Base-by-base conservation (phyloP, 2,329 filamentous ascomycete genomes). In the Dryadomyces sulphureus region DNA sequence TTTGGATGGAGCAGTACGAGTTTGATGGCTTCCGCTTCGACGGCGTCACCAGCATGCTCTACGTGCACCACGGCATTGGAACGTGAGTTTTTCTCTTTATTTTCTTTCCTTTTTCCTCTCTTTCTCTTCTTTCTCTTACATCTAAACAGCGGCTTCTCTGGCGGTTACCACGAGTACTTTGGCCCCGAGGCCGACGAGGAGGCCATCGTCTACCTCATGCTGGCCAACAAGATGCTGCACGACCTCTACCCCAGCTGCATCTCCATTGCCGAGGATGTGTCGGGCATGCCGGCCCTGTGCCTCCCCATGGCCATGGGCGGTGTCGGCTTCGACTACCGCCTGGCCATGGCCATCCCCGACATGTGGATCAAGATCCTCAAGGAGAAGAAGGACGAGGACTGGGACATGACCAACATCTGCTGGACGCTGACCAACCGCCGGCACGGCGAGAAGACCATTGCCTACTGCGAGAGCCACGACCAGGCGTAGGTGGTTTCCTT, bases 321-420 rank as follows among this genome's bases (percentile, higher is more conserved):
- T 51, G 79, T 96, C 54, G 92, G 92, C 22, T 98, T 98, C 60
- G 92, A 98, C 65, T 98, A 98, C 64, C 79, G 92, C 54, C 77
- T 98, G 27, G 89, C 89, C 46, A 98, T 98, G 92, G 92, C 92
- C 5, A 80, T 98, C 51, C 92, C 92, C 4, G 92, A 98, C 62
- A 85, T 98, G 78, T 98, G 93, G 79, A 98, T 98, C 72, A 98
- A 98, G 67, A 86, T 93, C 59, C 65, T 96, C 50, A 98, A 98
- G 64, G 92, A 98, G 65, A 79, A 87, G 61, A 74, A 83, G 58
- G 92, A 98, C 57, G 75, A 87, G 51, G 76, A 94, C 9, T 98
- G 92, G 92, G 84, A 96, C 56, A 83, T 98, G 63, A 79, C 76
- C 48, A 81, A 75, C 54, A 83, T 98, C 45, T 80, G 79, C 60